Evolutionary conservation across 139 green algal genomes (phyloP), one percentile per base, ranked within the genome.

Genomic region (Chlorella sp.): DNA sequence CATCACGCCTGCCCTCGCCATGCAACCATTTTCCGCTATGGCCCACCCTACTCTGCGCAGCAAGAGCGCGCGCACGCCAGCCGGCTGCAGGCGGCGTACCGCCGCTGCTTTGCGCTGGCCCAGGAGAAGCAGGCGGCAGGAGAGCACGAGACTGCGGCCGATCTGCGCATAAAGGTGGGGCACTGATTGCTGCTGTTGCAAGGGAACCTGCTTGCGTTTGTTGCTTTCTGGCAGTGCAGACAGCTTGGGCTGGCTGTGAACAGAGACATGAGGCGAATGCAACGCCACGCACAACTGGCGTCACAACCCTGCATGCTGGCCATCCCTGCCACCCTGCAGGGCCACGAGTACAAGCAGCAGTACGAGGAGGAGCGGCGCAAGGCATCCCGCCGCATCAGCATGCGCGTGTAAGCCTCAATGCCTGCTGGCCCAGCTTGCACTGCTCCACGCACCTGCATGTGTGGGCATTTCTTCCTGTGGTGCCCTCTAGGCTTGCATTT

Each of bases 341-440:
- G 65, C 36, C 46, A 70, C 40, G 36, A 74, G 41, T 81, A 82
- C 72, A 43, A 44, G 40, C 48, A 86, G 72, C 72, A 86, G 72
- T 62, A 81, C 24, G 38, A 82, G 7, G 51, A 81, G 20, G 82
- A 81, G 40, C 51, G 44, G 44, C 54, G 73, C 54, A 64, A 75
- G 41, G 72, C 72, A 2, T 74, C 82, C 17, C 67, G 81, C 38
- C 81, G 81, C 81, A 85, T 85, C 68, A 58, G 69, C 69, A 85
- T 80, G 51, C 69, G 81, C 58, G 81, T 85, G 81, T 85, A 40
- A 85, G 81, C 79, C 3, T 40, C 14, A 30, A 56, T 48, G 40
- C 3, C 14, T 30, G n/a, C 17, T 32, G 24, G 34, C 70, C 40
- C 40, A n/a, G 40, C 40, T 32, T n/a, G 17, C 17, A 4, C 19